These are phyloP conservation scores for Candida sojae DNA, from an alignment of 1,139 yeast species.

Conservation along the genomic window DNA sequence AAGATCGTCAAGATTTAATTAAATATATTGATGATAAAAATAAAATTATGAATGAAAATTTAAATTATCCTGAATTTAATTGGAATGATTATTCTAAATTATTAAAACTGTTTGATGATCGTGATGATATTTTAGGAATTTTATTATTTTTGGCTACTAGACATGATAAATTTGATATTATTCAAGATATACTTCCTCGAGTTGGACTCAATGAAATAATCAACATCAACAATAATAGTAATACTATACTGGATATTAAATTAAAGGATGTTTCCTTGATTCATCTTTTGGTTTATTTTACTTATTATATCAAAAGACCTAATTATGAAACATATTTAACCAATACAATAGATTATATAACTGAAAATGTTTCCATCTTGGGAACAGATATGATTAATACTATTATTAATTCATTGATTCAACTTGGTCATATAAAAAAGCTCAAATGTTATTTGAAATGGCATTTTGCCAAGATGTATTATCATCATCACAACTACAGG, in stretches of 20 bases:
- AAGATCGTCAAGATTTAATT: constrained; percentile 26
- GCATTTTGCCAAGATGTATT: constrained; percentile 8
- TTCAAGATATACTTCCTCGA: constrained; percentile 16
- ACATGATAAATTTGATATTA: constrained; percentile 20
- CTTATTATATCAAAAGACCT: constrained; percentile 11
- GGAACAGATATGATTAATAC: constrained; percentile 11
- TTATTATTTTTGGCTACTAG: constrained; percentile 29
- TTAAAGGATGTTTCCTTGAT: constrained; percentile 15
- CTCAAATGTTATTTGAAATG: constrained; percentile 12
- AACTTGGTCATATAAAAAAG: constrained; percentile 10
- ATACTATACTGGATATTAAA: not conserved
- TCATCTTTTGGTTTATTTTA: constrained; percentile 16
- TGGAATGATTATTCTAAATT: constrained; percentile 21
- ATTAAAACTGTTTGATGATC: constrained; percentile 7
- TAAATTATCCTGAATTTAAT: constrained; percentile 20
- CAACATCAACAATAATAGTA: not conserved
- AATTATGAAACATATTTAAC: constrained; percentile 7
- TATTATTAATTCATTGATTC: constrained; percentile 10
- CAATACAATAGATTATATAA: constrained; percentile 8
- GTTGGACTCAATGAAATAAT: constrained; percentile 11
- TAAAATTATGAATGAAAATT: not conserved
- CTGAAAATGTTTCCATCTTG: constrained; percentile 3
- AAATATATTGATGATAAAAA: constrained; percentile 5
- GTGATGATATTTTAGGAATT: constrained; percentile 8
- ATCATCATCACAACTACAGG: not conserved